Conservation (phyloP, 2,329 filamentous ascomycete species). For the Pseudogymnoascus sp. region DNA sequence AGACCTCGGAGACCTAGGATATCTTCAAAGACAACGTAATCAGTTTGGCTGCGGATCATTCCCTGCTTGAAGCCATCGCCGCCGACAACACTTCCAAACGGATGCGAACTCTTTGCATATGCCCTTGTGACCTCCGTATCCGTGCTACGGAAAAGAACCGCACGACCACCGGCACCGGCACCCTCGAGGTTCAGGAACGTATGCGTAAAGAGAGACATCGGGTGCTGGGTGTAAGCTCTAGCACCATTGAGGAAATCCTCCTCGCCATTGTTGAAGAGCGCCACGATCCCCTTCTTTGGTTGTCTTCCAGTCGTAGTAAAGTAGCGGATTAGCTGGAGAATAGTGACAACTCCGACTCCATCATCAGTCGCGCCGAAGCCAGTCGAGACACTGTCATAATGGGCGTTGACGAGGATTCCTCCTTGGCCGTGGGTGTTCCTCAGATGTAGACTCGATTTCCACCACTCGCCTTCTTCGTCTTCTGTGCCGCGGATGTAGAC, state of each 20-base stretch:
- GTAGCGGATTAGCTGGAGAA: constrained; percentile 79
- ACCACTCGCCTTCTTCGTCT: constrained; percentile 68
- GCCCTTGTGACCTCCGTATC: constrained; percentile 78
- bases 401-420: constrained; percentile 86
- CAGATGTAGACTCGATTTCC: constrained; percentile 41
- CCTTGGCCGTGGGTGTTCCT: constrained; percentile 51
- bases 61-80: constrained; percentile 77
- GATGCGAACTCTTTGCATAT: constrained; percentile 63
- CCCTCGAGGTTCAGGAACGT: constrained; percentile 94
- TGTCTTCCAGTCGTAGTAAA: constrained; percentile 66
- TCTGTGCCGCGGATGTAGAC: constrained; percentile 81
- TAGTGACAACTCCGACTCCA: constrained; percentile 78
- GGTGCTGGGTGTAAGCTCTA: constrained; percentile 74
- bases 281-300: constrained; percentile 72
- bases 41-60: constrained; percentile 76
- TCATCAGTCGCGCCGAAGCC: constrained; percentile 92
- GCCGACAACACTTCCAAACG: constrained; percentile 76
- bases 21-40: constrained; percentile 76
- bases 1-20: constrained; percentile 76
- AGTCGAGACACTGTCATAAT: constrained; percentile 83
- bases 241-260: constrained; percentile 89
- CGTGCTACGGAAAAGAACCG: constrained; percentile 78
- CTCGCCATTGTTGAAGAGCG: constrained; percentile 90
- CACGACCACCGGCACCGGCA: constrained; percentile 82
- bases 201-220: constrained; percentile 70